phyloP scores from a whole-genome alignment of 1,139 yeast species.

The Candida glucosophila region DNA sequence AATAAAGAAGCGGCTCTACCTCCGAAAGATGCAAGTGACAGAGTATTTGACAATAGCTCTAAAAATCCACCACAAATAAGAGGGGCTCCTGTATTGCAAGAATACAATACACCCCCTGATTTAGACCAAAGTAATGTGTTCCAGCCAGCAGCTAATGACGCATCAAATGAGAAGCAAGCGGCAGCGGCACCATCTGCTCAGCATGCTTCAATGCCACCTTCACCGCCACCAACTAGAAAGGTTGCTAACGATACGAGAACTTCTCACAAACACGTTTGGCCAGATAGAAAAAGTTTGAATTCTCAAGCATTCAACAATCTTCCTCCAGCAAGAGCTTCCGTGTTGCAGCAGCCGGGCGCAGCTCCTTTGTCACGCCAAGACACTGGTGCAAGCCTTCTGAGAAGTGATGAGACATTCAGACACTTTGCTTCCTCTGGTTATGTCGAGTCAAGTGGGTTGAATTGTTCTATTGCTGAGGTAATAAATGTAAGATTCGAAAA shows the following conservation, averaged over 20 bases:
- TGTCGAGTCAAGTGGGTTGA: conserved; percentile 55
- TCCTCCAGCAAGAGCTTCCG: conserved; percentile 34
- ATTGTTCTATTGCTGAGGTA: conserved; percentile 76
- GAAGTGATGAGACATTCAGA: conserved; percentile 31
- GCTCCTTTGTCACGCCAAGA: conserved; percentile 16
- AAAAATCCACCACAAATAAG: no score
- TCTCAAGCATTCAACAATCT: conserved; percentile 48
- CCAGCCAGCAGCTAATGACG: conserved; percentile 12
- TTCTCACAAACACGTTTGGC: conserved; percentile 1
- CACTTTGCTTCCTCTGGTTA: conserved; percentile 26
- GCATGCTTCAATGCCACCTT: no score
- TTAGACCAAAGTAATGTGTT: no score
- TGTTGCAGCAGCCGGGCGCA: conserved; percentile 12
- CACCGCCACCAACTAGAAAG: conserved; percentile 74
- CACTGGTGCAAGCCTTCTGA: conserved; percentile 27
- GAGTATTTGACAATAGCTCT: no score
- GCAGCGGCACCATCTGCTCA: no score
- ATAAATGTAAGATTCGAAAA: conserved; percentile 65
- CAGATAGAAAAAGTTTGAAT: conserved; percentile 37
- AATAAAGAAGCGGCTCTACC: no score
- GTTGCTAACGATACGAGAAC: conserved; percentile 18
- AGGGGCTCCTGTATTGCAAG: no score
- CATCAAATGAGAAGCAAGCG: conserved; percentile 3
- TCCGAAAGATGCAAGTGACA: no score
- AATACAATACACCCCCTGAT: no score